Evolutionary conservation across 495 filamentous ascomycete species (phyloP).

Genomic region (Corynascus novoguineensis): DNA sequence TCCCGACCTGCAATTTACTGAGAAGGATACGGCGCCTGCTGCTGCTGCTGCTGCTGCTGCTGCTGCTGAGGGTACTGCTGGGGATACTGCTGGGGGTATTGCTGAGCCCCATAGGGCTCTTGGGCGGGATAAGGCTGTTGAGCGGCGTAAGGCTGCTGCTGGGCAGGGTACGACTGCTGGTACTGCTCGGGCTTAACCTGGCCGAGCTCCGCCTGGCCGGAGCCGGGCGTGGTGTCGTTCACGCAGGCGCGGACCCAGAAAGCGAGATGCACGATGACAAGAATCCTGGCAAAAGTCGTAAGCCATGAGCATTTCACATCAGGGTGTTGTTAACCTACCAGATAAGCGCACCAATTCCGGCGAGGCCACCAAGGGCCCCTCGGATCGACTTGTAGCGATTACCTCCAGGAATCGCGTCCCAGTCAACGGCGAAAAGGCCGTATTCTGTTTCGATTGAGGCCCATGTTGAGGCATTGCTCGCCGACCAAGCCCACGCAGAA

Average conservation of each 20-base stretch:
- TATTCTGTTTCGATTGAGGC: too few species aligned
- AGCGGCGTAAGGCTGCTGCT: conserved; percentile 16
- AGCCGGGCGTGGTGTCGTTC: conserved; percentile 6
- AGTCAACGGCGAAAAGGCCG: conserved; percentile 9
- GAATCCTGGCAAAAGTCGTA: conserved; percentile 23
- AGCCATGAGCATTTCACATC: not conserved
- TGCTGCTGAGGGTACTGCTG: too few species aligned
- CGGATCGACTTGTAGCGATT: conserved; percentile 5
- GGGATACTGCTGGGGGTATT: conserved; percentile 5
- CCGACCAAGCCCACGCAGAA: conserved; percentile 37
- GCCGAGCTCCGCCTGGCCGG: conserved; percentile 30
- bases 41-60: not conserved
- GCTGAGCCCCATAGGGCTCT: conserved; percentile 15
- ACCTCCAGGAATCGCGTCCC: not conserved
- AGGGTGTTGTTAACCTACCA: conserved; percentile 26
- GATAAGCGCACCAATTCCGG: conserved; percentile 36
- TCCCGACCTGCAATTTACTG: not conserved
- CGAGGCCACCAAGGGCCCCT: conserved; percentile 30
- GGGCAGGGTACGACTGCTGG: conserved; percentile 16
- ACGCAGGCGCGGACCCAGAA: conserved; percentile 34
- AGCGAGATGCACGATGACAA: conserved; percentile 32
- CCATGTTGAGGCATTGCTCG: conserved; percentile 27
- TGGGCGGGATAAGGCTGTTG: conserved; percentile 16
- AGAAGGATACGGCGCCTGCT: not conserved
- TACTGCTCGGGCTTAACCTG: conserved; percentile 25